Evolutionary conservation across 2,329 filamentous ascomycete species (phyloP), one percentile per base, ranked within the genome.

Genomic region (Cytospora paraplurivora): DNA sequence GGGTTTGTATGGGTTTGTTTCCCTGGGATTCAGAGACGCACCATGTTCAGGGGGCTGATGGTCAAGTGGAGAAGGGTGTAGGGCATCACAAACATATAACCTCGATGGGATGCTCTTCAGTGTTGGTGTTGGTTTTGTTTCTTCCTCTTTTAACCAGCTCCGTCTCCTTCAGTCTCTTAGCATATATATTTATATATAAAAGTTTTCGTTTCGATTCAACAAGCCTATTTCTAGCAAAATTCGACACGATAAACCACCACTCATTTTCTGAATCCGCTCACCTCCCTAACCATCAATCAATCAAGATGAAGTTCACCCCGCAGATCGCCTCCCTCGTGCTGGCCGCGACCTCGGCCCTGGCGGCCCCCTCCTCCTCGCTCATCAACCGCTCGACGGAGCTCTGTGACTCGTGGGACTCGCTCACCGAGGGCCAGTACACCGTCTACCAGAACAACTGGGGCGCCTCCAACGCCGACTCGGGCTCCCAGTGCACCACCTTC

Each of bases 401-500:
- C 68, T 82, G 79, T 63, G 78, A 73, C 17, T 72, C 77, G 65
- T 81, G 71, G 66, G 78, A 71, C 47, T 73, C 75, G 6, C 62
- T 72, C 15, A 68, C 70, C 74, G 47, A 55, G 0, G 77, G 76
- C 38, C 73, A 72, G 49, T 84, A 79, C 71, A 82, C 75, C 53
- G 68, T 84, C 61, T 84, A 82, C 73, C 81, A 84, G 70, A 79
- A 84, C 72, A 79, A 82, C 67, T 84, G 82, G 82, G 80, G 80
- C 33, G 58, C 74, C 52, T 69, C 65, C 15, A 63, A 66, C 3
- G 72, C 75, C 32, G 76, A 75, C 33, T 72, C 73, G 0, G 79
- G 79, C 62, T 72, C 67, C 47, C 79, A 81, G 69, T 81, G 79
- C 72, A 78, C 77, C 4, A 75, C 73, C 5, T 67, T 81, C 8